Percentiles rank a stretch among this genome's conserved stretches.
Conservation (phyloP, 345 rosid genomes). For the Eucalyptus virginea region DNA sequence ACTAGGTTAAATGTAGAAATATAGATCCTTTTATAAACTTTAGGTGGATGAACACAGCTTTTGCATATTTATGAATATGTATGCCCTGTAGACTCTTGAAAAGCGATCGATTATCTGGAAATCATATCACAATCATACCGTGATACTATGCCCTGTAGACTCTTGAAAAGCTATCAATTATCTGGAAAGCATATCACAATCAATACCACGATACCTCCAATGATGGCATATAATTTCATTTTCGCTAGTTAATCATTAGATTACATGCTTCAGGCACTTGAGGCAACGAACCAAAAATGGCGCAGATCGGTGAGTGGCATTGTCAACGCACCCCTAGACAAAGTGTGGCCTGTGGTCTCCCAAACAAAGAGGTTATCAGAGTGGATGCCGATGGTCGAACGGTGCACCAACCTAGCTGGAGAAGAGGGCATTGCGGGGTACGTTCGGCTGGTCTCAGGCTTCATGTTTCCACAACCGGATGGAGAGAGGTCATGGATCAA, state of each 20-base stretch:
- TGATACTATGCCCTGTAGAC: not conserved
- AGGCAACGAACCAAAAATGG: slow-evolving; percentile 22
- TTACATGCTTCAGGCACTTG: slow-evolving; percentile 2
- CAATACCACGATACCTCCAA: not conserved
- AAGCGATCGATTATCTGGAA: not conserved
- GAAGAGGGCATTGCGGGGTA: slow-evolving; percentile 37
- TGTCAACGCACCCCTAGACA: slow-evolving; percentile 27
- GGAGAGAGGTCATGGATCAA: slow-evolving; percentile 54
- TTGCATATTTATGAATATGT: not conserved
- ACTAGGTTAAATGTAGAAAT: not conserved
- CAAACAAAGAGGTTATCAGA: slow-evolving; percentile 24
- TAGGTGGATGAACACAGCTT: not conserved
- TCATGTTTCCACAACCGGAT: slow-evolving; percentile 45
- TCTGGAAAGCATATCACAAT: not conserved
- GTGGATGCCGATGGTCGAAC: slow-evolving; percentile 55
- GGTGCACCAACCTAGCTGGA: slow-evolving; percentile 30
- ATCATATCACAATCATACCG: not conserved
- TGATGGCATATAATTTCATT: not conserved
- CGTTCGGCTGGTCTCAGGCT: slow-evolving; percentile 31
- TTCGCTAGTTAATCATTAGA: not conserved
- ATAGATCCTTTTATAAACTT: not conserved
- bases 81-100: not conserved
- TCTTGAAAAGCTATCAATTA: not conserved
- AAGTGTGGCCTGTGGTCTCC: slow-evolving; percentile 35
- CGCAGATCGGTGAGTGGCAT: slow-evolving; percentile 25